Conservation (phyloP, 495 filamentous ascomycete genomes). For the Parachaetomium inaequale region DNA sequence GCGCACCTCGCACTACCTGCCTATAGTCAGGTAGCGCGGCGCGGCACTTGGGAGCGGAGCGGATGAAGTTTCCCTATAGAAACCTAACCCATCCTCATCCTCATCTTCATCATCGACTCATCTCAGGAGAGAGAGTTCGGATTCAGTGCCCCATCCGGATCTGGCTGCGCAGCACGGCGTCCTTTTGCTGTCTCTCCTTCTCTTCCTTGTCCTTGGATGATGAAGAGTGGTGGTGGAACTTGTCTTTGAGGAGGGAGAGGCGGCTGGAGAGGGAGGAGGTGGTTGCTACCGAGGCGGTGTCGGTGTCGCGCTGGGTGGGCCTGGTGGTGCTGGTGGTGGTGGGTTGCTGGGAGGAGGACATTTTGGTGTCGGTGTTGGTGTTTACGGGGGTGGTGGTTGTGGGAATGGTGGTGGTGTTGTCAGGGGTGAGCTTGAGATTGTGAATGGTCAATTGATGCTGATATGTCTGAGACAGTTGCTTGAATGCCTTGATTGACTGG, state of each 20-base stretch:
- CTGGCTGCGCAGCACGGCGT: constrained; percentile 17
- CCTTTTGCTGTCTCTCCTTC: constrained; percentile 5
- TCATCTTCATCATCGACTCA: too few species aligned
- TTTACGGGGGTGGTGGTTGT: constrained; percentile 5
- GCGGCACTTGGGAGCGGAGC: too few species aligned
- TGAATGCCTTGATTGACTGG: constrained; percentile 6
- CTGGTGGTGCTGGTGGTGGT: constrained; percentile 9
- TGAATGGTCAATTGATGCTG: not conserved
- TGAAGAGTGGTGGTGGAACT: constrained; percentile 10
- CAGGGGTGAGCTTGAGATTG: not conserved
- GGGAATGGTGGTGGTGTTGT: constrained; percentile 10
- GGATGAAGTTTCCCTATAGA: too few species aligned
- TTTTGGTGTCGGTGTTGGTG: constrained; percentile 7
- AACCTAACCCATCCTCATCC: too few species aligned
- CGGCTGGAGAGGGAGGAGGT: constrained; percentile 23
- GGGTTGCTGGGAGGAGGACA: not conserved
- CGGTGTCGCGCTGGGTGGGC: not conserved
- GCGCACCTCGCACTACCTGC: too few species aligned
- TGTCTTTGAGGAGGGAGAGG: constrained; percentile 24
- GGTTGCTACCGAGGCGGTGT: constrained; percentile 20
- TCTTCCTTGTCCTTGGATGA: not conserved
- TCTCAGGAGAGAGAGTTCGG: not conserved
- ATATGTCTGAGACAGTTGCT: not conserved
- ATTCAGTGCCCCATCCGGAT: constrained; percentile 23
- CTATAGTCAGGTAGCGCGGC: too few species aligned